Percentiles rank a stretch among this genome's conserved stretches.
Conservation (phyloP, 1,284 basidiomycete species). For the Ustilago shanxiensis region DNA sequence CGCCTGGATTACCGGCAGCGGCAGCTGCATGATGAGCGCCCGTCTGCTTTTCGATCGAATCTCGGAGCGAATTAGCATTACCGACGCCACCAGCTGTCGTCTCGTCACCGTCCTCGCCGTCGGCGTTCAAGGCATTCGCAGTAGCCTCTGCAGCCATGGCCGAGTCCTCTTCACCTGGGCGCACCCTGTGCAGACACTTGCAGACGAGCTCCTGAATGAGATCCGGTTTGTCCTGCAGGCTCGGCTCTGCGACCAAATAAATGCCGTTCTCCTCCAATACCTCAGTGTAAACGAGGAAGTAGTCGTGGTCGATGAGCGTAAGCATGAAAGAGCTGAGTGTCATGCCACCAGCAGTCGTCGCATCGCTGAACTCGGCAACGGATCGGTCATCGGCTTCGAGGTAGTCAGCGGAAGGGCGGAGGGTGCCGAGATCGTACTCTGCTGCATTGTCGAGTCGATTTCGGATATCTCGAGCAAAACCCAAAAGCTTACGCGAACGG, state of each 20-base stretch:
- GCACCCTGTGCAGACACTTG: slow-evolving; percentile 76
- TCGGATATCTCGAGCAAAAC: slow-evolving; percentile 75
- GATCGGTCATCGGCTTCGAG: slow-evolving; percentile 39
- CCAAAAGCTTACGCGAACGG: slow-evolving; percentile 91
- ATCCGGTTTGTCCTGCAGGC: slow-evolving; percentile 85
- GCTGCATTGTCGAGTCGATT: slow-evolving; percentile 94
- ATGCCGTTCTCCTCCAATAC: slow-evolving; percentile 89
- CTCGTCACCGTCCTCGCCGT: slow-evolving; percentile 45
- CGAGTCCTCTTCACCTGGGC: slow-evolving; percentile 50
- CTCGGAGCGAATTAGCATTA: slow-evolving; percentile 34
- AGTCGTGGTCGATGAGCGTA: slow-evolving; percentile 84
- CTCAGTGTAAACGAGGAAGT: slow-evolving; percentile 94
- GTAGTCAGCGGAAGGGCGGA: slow-evolving; percentile 50
- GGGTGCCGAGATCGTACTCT: slow-evolving; percentile 86
- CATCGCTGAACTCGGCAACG: slow-evolving; percentile 24
- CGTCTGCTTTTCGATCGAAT: slow-evolving; percentile 44
- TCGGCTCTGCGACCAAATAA: slow-evolving; percentile 89
- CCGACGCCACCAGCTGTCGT: slow-evolving; percentile 16
- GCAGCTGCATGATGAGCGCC: slow-evolving; percentile 2
- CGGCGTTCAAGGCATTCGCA: slow-evolving; percentile 37
- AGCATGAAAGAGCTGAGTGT: slow-evolving; percentile 85
- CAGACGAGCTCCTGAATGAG: slow-evolving; percentile 84
- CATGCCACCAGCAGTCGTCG: slow-evolving; percentile 23
- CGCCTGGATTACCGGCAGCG: slow-evolving; percentile 56
- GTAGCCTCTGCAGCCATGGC: slow-evolving; percentile 43